These are phyloP conservation scores for Papiliotrema terrestris DNA, from an alignment of 1,284 basidiomycete species.

Conservation along the genomic window DNA sequence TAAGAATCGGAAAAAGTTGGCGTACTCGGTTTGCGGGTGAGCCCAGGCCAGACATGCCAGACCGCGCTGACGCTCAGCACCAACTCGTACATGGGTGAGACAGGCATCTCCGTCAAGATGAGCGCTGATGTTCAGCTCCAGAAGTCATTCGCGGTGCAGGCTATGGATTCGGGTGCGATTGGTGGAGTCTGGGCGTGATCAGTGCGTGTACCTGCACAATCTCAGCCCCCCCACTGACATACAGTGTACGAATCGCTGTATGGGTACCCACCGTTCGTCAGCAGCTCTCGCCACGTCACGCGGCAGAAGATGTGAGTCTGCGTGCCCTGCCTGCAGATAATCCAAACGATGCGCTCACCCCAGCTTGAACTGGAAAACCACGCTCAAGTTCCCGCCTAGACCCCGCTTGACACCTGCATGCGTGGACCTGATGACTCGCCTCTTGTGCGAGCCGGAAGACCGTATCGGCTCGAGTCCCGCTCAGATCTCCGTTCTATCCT, in stretches of 20 bases:
- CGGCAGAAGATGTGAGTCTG: constrained; percentile 69
- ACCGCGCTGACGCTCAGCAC: constrained; percentile 59
- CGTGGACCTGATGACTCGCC: constrained; percentile 75
- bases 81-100: constrained; percentile 78
- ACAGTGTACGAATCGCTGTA: constrained; percentile 68
- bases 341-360: constrained; percentile 14
- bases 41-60: too few relatives aligned
- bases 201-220: constrained; percentile 50
- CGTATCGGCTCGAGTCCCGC: constrained; percentile 67
- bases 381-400: constrained; percentile 78
- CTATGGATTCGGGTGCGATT: constrained; percentile 92
- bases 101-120: background rate
- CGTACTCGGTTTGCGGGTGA: constrained; percentile 79
- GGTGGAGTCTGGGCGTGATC: constrained; percentile 96
- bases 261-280: constrained; percentile 88
- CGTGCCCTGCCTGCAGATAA: background rate
- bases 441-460: constrained; percentile 92
- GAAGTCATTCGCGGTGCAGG: constrained; percentile 84
- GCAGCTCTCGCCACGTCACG: constrained; percentile 85
- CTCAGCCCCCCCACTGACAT: constrained; percentile 4
- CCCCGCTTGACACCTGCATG: constrained; percentile 81
- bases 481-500: constrained; percentile 14
- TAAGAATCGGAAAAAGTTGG: constrained; percentile 85
- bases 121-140: constrained; percentile 63
- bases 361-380: constrained; percentile 79